Conservation (phyloP, 2,329 filamentous ascomycete species). For the Alternaria ethzedia region DNA sequence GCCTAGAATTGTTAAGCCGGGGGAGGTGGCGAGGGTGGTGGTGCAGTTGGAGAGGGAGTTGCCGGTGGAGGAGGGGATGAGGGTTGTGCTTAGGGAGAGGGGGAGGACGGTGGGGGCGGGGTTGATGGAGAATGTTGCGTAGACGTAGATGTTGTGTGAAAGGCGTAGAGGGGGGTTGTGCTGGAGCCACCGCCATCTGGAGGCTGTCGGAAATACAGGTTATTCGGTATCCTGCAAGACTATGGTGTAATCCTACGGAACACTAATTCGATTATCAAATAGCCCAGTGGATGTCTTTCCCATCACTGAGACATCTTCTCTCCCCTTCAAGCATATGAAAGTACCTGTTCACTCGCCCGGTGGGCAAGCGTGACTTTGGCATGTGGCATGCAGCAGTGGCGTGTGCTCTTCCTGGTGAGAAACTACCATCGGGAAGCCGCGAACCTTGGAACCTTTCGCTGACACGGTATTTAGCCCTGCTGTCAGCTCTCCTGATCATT, state of each 20-base stretch:
- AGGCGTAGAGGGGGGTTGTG: too few species aligned
- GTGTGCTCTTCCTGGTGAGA: neutral
- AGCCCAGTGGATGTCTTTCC: neutral
- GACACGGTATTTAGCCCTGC: fast-evolving
- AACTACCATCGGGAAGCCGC: neutral
- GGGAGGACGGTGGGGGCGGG: slow-evolving; percentile 90
- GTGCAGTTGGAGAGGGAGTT: slow-evolving; percentile 76
- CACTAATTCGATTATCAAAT: fast-evolving
- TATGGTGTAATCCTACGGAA: neutral
- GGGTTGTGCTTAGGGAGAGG: slow-evolving; percentile 79
- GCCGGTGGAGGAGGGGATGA: slow-evolving; percentile 78
- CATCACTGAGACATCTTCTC: neutral
- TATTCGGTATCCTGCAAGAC: neutral
- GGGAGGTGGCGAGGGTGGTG: slow-evolving; percentile 75
- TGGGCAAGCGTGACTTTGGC: neutral
- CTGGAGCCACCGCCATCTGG: too few species aligned
- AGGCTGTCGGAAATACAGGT: fast-evolving
- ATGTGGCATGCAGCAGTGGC: neutral
- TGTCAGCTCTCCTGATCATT: neutral
- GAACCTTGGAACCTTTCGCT: neutral
- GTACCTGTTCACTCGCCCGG: neutral
- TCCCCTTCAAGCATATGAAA: neutral
- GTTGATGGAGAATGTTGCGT: slow-evolving; percentile 66
- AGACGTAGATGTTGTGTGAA: neutral
- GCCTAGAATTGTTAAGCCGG: slow-evolving; percentile 82